Percentiles rank a stretch among this genome's conserved stretches.
These are phyloP conservation scores for Thelephora aurantiotincta DNA, from an alignment of 768 basidiomycete genomes.

Conservation along the genomic window DNA sequence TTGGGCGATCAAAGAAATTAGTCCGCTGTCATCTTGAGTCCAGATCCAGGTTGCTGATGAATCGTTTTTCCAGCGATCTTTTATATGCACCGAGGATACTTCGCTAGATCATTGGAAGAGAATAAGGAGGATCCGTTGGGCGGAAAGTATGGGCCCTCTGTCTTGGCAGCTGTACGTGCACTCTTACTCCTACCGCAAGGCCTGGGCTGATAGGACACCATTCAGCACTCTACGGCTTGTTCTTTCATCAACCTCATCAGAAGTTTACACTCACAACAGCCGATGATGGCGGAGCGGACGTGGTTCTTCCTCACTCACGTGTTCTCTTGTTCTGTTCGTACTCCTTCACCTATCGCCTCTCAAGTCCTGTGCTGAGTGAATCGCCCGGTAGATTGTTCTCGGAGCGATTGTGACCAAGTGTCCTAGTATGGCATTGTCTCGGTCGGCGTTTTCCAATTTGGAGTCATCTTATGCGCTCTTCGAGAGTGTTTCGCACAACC, in stretches of 20 bases:
- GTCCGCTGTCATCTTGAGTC: conserved; percentile 20
- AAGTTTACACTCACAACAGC: conserved; percentile 51
- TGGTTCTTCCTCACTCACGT: conserved; percentile 66
- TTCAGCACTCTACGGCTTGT: conserved; percentile 43
- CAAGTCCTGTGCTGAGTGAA: neutral
- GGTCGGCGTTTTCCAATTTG: conserved; percentile 53
- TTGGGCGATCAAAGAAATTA: conserved; percentile 56
- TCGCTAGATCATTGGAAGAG: conserved; percentile 55
- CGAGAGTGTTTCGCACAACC: conserved; percentile 33
- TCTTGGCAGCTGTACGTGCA: conserved; percentile 33
- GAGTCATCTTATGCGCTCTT: conserved; percentile 49
- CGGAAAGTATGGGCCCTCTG: conserved; percentile 54
- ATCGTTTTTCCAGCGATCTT: conserved; percentile 33
- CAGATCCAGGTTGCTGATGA: neutral
- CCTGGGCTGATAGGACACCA: neutral
- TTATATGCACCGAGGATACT: conserved; percentile 66
- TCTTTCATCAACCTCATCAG: conserved; percentile 52
- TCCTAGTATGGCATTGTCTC: conserved; percentile 46
- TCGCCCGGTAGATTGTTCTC: conserved; percentile 38
- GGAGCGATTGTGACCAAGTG: conserved; percentile 53
- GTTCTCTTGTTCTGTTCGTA: conserved; percentile 49
- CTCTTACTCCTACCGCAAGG: neutral
- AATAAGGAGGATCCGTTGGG: conserved; percentile 49
- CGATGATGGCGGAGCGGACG: conserved; percentile 51
- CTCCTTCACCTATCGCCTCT: neutral